Base-by-base conservation (phyloP, 2,329 filamentous ascomycete genomes). In the Tolypocladium cylindrosporum region DNA sequence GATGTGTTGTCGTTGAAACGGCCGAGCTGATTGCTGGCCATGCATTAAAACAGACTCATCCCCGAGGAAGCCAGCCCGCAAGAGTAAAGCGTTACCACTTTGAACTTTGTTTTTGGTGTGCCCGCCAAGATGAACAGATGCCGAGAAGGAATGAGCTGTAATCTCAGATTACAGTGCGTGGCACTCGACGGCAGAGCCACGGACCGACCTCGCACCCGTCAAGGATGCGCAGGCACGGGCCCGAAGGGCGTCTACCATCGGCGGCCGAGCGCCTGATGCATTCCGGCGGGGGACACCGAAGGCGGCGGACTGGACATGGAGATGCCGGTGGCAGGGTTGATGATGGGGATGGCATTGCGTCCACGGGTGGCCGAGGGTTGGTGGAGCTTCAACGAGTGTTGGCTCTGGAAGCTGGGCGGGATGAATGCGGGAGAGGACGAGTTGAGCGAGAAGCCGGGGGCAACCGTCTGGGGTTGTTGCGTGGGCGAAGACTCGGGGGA, bases 271-370 rank as follows among this genome's bases (percentile, higher is more conserved):
- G 72, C 66, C 67, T 82, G 80, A 69, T 82, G 81, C 78, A 86
- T 80, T 70, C 83, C 78, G 69, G 77, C 77, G 61, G 84, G 84
- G 51, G 83, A 86, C 51, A 86, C 81, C 60, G 84, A 86, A 48
- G 87, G 87, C 34, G 93, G 91, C 65, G 93, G 93, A 77, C 91
- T 96, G 58, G 91, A 87, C 79, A 97, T 88, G 69, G 85, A 84
- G 72, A 91, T 86, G 69, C 94, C 91, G 58, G 93, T 97, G 65
- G 84, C 89, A 57, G 94, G 94, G 80, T 99, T 96, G 75, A 97
- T 90, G 72, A 99, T 99, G 60, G 93, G 93, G 65, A 97, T 97
- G 69, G 94, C 91, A 74, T 97, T 97, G 74, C 91, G 90, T 59
- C 88, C 85, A 65, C 94, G 90, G 63, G 92, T 90, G 61, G 92